A percentile compares a stretch with the other conserved stretches of the same genome.
Evolutionary conservation across 2,329 filamentous ascomycete genomes (phyloP).

Genomic region (Cercospora canescens): DNA sequence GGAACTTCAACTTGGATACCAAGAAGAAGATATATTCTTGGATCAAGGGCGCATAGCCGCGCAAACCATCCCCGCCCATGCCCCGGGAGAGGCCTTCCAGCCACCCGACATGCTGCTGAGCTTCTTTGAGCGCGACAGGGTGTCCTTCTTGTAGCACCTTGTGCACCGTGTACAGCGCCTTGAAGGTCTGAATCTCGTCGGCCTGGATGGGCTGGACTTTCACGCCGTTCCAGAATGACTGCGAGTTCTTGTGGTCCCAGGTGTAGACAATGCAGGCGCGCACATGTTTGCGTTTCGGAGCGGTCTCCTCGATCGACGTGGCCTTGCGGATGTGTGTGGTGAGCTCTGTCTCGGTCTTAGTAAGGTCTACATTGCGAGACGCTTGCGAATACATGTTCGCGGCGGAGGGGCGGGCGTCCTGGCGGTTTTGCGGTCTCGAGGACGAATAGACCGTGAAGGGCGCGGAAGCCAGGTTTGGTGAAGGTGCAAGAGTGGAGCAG

Average conservation of each 20-base stretch:
- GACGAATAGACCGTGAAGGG: conserved; percentile 22
- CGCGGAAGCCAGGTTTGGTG: conserved; percentile 12
- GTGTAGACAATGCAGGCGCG: conserved; percentile 97
- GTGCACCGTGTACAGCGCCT: conserved; percentile 94
- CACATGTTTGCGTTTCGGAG: conserved; percentile 88
- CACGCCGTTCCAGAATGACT: conserved; percentile 95
- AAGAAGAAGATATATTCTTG: conserved; percentile 96
- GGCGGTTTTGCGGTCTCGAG: conserved; percentile 10
- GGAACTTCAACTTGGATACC: conserved; percentile 92
- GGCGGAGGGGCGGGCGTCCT: conserved; percentile 8
- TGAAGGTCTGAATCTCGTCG: conserved; percentile 98
- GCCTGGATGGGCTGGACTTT: conserved; percentile 99
- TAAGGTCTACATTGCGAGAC: conserved; percentile 60
- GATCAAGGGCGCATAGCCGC: conserved; percentile 84
- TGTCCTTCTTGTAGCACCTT: conserved; percentile 98
- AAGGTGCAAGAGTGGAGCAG: background rate
- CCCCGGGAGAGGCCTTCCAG: conserved; percentile 89
- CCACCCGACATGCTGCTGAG: conserved; percentile 85
- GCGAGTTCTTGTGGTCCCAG: conserved; percentile 96
- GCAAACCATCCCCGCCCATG: conserved; percentile 66
- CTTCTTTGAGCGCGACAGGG: conserved; percentile 81
- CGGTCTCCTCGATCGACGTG: conserved; percentile 60
- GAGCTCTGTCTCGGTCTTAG: conserved; percentile 66
- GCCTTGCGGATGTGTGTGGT: conserved; percentile 68
- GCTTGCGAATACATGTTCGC: conserved; percentile 41